Percentiles rank a stretch among this genome's conserved stretches.
Evolutionary conservation across 495 filamentous ascomycete species (phyloP).

Genomic region (Neurospora intermedia): DNA sequence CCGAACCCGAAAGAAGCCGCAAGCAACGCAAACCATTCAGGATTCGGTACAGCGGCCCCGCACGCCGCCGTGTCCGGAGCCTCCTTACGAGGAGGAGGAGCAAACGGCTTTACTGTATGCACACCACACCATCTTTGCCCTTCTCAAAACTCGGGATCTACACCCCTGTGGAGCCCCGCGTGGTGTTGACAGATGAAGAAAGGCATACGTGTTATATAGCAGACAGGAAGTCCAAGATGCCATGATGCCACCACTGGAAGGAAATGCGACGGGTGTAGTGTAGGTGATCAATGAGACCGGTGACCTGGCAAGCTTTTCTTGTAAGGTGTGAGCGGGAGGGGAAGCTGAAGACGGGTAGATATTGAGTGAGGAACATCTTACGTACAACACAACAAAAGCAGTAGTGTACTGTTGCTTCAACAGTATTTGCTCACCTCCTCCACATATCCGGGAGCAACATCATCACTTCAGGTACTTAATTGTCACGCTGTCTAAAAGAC

Average conservation of each 20-base stretch:
- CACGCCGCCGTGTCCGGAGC: neutral
- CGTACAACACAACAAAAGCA: neutral
- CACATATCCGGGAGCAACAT: neutral
- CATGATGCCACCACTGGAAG: neutral
- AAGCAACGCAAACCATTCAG: neutral
- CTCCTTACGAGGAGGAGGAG: neutral
- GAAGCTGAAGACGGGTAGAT: neutral
- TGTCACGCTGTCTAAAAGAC: neutral
- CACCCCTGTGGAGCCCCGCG: neutral
- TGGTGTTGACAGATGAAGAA: neutral
- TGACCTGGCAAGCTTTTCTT: neutral
- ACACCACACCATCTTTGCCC: neutral
- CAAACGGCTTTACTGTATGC: neutral
- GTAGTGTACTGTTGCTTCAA: neutral
- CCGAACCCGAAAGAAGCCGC: neutral
- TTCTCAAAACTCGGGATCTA: neutral
- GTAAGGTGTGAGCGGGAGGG: neutral
- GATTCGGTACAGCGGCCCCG: neutral
- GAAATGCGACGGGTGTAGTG: neutral
- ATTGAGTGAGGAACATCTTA: neutral
- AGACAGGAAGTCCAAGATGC: neutral
- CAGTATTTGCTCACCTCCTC: neutral
- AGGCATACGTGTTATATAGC: neutral
- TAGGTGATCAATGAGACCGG: neutral
- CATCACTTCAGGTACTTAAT: neutral